A percentile compares a stretch with the other conserved stretches of the same genome.
phyloP scores from a whole-genome alignment of 2,329 filamentous ascomycete genomes.

The Xylariomycetidae sp. region DNA sequence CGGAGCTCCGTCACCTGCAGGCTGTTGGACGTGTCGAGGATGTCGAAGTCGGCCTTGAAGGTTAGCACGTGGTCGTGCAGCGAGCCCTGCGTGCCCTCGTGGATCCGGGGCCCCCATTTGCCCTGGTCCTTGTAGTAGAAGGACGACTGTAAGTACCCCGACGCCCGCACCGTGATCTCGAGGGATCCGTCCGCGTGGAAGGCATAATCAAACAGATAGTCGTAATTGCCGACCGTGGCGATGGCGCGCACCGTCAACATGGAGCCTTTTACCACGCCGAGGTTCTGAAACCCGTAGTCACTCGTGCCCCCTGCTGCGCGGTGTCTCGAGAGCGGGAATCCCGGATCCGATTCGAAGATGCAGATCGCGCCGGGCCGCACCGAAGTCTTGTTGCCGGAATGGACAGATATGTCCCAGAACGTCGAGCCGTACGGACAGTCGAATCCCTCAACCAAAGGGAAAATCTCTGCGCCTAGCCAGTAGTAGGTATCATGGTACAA shows the following conservation, averaged over 20 bases:
- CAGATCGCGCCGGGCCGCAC: conserved; percentile 31
- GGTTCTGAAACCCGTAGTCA: conserved; percentile 24
- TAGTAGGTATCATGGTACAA: conserved; percentile 38
- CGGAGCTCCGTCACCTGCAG: conserved; percentile 25
- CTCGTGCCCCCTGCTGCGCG: conserved; percentile 17
- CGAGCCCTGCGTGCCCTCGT: conserved; percentile 20
- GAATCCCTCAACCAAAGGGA: conserved; percentile 35
- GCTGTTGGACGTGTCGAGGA: conserved; percentile 21
- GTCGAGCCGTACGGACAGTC: conserved; percentile 37
- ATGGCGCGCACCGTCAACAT: conserved; percentile 31
- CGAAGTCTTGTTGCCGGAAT: conserved; percentile 24
- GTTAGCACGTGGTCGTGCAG: conserved; percentile 25
- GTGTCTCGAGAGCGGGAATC: conserved; percentile 33
- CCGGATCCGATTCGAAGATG: conserved; percentile 34
- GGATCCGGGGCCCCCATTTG: conserved; percentile 19
- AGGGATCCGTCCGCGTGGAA: conserved; percentile 33
- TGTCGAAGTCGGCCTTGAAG: conserved; percentile 26
- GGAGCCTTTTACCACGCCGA: conserved; percentile 29
- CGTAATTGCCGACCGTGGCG: conserved; percentile 39
- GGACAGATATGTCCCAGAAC: conserved; percentile 29
- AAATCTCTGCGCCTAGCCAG: conserved; percentile 30
- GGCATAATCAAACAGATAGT: conserved; percentile 32
- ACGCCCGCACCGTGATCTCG: conserved; percentile 33
- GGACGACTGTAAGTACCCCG: conserved; percentile 32
- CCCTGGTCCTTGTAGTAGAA: conserved; percentile 16